Evolutionary conservation across 768 basidiomycete genomes (phyloP).

Genomic region (Termitomyces sp.): DNA sequence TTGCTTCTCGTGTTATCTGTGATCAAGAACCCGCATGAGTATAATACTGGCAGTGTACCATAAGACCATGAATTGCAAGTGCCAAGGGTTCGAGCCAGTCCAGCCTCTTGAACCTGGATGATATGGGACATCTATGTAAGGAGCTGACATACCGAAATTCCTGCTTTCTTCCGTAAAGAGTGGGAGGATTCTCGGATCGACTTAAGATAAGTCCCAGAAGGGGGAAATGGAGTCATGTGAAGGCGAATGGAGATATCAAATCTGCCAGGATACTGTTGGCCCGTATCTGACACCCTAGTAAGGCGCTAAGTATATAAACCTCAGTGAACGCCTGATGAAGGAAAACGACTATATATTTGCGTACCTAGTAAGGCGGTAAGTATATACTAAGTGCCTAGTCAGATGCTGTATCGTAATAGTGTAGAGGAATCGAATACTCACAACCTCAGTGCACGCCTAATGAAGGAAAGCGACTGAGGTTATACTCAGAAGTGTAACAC

Average conservation of each 20-base stretch:
- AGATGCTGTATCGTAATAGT: too few species aligned
- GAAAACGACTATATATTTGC: too few species aligned
- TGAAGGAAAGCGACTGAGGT: too few species aligned
- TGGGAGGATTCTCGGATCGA: constrained; percentile 50
- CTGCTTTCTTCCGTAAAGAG: constrained; percentile 37
- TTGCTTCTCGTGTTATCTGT: constrained; percentile 53
- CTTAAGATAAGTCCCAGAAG: constrained; percentile 40
- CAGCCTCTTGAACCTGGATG: too few species aligned
- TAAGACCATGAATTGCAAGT: not conserved
- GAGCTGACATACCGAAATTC: constrained; percentile 44
- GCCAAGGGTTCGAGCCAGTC: not conserved
- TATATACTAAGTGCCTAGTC: too few species aligned
- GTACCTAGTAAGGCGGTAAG: too few species aligned
- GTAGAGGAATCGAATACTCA: too few species aligned
- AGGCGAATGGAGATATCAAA: not conserved
- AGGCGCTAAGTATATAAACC: too few species aligned
- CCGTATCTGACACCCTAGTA: too few species aligned
- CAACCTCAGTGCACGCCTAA: too few species aligned
- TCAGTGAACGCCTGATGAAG: too few species aligned
- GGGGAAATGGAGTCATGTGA: constrained; percentile 30
- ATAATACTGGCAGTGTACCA: not conserved
- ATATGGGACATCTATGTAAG: not conserved
- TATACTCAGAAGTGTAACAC: too few species aligned
- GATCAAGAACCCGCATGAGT: constrained; percentile 1
- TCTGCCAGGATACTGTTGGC: not conserved